phyloP scores from a whole-genome alignment of 768 basidiomycete genomes.

The Lactarius hengduanensis region DNA sequence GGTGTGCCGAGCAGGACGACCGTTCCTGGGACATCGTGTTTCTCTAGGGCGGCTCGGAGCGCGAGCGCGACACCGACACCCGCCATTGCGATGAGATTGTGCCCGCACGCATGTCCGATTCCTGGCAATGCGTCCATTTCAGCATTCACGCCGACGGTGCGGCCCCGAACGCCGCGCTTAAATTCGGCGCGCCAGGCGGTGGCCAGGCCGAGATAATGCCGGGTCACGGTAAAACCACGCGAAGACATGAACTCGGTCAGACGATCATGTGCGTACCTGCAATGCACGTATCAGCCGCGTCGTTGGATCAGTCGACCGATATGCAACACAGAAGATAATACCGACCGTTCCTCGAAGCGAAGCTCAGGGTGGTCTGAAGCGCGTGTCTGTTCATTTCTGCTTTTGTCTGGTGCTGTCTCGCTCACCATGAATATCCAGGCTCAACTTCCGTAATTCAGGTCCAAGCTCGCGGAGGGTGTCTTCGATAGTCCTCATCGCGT shows the following conservation, averaged over 20 bases:
- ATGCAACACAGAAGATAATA: conserved; percentile 17
- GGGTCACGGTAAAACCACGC: conserved; percentile 70
- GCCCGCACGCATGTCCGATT: conserved; percentile 69
- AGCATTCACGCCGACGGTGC: conserved; percentile 73
- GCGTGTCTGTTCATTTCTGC: background rate
- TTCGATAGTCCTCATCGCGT: conserved; percentile 55
- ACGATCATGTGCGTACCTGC: conserved; percentile 69
- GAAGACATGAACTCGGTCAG: conserved; percentile 64
- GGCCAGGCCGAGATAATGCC: conserved; percentile 63
- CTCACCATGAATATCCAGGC: conserved; percentile 71
- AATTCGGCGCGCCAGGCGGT: conserved; percentile 82
- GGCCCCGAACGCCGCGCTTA: conserved; percentile 54
- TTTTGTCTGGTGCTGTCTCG: conserved; percentile 7
- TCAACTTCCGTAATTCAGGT: conserved; percentile 57
- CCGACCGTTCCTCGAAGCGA: conserved; percentile 62
- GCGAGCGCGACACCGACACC: conserved; percentile 75
- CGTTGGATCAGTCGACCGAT: background rate
- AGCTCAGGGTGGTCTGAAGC: conserved; percentile 62
- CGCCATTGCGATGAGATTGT: conserved; percentile 79
- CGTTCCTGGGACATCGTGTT: conserved; percentile 61
- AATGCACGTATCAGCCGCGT: background rate
- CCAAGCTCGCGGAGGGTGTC: conserved; percentile 50
- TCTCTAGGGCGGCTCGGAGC: conserved; percentile 64
- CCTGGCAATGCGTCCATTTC: conserved; percentile 68
- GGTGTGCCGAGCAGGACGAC: conserved; percentile 78